Percentiles rank a stretch among this genome's conserved stretches.
Conservation (phyloP, 371 early-diverging fungal genomes). For the Mucor lusitanicus region DNA sequence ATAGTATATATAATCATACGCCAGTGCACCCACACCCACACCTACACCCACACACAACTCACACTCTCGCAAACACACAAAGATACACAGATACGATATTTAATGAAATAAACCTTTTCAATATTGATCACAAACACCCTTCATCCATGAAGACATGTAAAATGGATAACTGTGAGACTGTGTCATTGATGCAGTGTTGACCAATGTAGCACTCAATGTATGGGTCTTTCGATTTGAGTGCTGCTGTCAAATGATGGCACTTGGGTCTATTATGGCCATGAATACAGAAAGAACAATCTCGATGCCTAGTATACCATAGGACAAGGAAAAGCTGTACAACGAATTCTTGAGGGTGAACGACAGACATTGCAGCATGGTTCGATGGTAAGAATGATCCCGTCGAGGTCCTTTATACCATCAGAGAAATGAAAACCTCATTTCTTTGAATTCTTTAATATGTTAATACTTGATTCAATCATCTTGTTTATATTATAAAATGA, state of each 20-base stretch:
- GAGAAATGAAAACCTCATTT: constrained; percentile 72
- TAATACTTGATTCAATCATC: constrained; percentile 26
- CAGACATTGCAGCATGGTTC: constrained; percentile 66
- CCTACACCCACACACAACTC: background rate
- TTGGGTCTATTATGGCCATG: constrained; percentile 81
- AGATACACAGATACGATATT: background rate
- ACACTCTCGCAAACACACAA: background rate
- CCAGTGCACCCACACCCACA: background rate
- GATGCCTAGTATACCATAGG: constrained; percentile 87
- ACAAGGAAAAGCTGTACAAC: constrained; percentile 82
- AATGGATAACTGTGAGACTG: no score
- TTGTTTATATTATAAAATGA: constrained; percentile 32
- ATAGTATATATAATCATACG: background rate
- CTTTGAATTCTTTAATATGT: background rate
- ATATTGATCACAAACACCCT: background rate
- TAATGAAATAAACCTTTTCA: background rate
- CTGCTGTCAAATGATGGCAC: no score
- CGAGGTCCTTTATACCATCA: constrained; percentile 74
- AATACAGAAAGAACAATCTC: constrained; percentile 50
- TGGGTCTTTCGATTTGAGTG: no score
- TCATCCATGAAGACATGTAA: no score
- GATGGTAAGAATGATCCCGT: constrained; percentile 71
- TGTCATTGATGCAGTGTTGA: no score
- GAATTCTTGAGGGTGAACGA: constrained; percentile 85
- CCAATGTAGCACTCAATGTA: no score